Evolutionary conservation across 768 basidiomycete genomes (phyloP), one percentile per base, ranked within the genome.

Genomic region (Hygrocybe coccinea): DNA sequence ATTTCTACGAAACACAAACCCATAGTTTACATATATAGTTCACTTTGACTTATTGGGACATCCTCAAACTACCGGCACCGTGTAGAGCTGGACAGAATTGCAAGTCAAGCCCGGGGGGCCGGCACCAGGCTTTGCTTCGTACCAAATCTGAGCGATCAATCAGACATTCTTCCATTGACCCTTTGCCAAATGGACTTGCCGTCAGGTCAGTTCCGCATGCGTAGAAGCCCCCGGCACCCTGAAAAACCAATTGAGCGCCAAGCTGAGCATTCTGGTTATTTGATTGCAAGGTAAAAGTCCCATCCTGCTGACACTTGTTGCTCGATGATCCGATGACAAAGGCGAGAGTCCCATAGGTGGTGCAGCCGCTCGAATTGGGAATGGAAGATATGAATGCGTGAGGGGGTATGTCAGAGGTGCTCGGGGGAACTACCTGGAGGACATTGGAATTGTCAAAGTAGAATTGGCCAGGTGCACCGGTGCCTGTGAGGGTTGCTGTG

Each of bases 401-500:
- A 3, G 47, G 44, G 56, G 60, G 62, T 22, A 19, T 61, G 63
- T 7, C 54, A 55, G 44, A 47, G 50, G 34, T 65, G 65, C 50
- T 61, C 59, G 54, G 52, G 56, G 43, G 56, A 63, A 58, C 15
- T 24, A 50, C 49, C 2, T 6, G 61, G 0, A 62, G 55, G 34
- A 71, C 62, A 5, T 45, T 45, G 12, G 69, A 68, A 58, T 69
- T n/a, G n/a, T n/a, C 62, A 61, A 74, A 73, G 61, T 71, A 72
- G 58, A 71, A 69, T 52, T 61, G 47, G 2, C 66, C 71, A 22
- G 65, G 62, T 15, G 65, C 50, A 3, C 65, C 69, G 12, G 51
- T 60, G 22, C 67, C 69, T 2, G 56, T 60, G 4, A 72, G 64
- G 12, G 68, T 60, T 5, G 70, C 49, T n/a, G 50, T 58, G 12